These are phyloP conservation scores for Penicillium sp. DNA, from an alignment of 2,329 filamentous ascomycete species.

Conservation along the genomic window DNA sequence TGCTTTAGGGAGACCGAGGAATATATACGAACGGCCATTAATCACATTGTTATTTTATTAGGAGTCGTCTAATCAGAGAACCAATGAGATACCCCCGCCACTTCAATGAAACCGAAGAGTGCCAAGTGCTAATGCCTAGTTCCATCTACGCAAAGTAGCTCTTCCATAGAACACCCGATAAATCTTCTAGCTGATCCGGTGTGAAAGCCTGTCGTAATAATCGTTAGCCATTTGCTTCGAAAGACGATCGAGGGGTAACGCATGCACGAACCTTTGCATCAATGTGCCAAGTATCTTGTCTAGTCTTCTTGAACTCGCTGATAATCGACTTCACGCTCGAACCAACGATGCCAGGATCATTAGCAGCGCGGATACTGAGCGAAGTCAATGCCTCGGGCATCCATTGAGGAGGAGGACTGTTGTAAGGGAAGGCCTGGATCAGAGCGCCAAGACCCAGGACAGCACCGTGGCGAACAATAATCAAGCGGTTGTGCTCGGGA, in stretches of 20 bases:
- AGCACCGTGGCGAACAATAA: constrained; percentile 77
- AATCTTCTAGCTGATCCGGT: constrained; percentile 80
- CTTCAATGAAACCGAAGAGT: neutral
- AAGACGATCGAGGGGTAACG: neutral
- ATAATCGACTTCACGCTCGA: constrained; percentile 91
- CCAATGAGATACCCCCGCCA: neutral
- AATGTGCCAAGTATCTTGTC: constrained; percentile 96
- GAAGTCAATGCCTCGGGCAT: constrained; percentile 85
- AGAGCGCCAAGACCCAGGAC: constrained; percentile 83
- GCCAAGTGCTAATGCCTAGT: neutral
- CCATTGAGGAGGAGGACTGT: constrained; percentile 83
- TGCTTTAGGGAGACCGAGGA: neutral
- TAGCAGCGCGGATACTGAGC: constrained; percentile 73
- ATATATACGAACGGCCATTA: constrained; percentile 1
- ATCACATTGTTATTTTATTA: neutral
- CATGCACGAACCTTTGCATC: constrained; percentile 75
- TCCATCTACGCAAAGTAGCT: constrained; percentile 77
- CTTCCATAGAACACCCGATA: constrained; percentile 97
- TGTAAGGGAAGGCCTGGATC: constrained; percentile 92
- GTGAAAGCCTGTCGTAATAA: constrained; percentile 63
- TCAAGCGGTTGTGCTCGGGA: constrained; percentile 57
- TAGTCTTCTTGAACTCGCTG: constrained; percentile 97
- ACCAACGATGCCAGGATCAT: constrained; percentile 82
- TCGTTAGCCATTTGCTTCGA: constrained; percentile 15
- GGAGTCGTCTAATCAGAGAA: neutral